Base-by-base conservation (phyloP, 768 basidiomycete species). In the Calocybe indica region DNA sequence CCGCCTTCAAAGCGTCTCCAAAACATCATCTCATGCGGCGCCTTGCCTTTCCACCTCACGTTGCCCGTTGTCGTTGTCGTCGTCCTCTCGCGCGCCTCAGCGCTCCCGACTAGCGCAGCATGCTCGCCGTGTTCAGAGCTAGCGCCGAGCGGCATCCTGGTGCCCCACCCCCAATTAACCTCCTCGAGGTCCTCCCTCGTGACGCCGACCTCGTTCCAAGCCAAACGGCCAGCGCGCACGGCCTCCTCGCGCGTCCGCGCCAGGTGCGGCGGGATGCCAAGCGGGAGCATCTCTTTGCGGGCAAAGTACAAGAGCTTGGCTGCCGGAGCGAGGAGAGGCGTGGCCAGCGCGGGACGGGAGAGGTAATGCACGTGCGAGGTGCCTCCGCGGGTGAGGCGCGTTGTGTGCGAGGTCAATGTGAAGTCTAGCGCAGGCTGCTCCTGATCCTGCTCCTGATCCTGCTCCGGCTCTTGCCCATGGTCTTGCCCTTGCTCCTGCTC, bases 221-320 rank as follows among this genome's bases (percentile, higher is more conserved):
- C 31, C 9, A 47, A 54, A n/a, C 57, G 46, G 0, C 62, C 59
- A 45, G 52, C 43, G 0, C 55, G 58, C 1, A 51, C 31, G 4
- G 58, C 59, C 5, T 61, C 59, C 10, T 54, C 65, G 5, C 68
- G 57, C 4, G 55, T 64, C 8, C 54, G 54, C 7, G 66, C 70
- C 5, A 75, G 55, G 34, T 65, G 61, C 0, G 63, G 59, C 2
- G 79, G 76, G 32, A 78, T 56, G 7, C 47, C 56, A 50, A 84
- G 68, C 0, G 73, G 68, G 2, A 63, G 55, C 6, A 72, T 53
- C 51, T 88, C 83, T 28, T 76, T 67, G 13, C 80, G 75, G 7
- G 81, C 68, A 40, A 84, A 73, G 64, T 77, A 88, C 32, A 85
- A 59, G 7, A 86, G 70, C 35, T 78, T 82, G 0, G 86, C 86